A percentile compares a stretch with the other conserved stretches of the same genome.
These are phyloP conservation scores for Cercospora beticola DNA, from an alignment of 2,329 filamentous ascomycete species.

Conservation along the genomic window DNA sequence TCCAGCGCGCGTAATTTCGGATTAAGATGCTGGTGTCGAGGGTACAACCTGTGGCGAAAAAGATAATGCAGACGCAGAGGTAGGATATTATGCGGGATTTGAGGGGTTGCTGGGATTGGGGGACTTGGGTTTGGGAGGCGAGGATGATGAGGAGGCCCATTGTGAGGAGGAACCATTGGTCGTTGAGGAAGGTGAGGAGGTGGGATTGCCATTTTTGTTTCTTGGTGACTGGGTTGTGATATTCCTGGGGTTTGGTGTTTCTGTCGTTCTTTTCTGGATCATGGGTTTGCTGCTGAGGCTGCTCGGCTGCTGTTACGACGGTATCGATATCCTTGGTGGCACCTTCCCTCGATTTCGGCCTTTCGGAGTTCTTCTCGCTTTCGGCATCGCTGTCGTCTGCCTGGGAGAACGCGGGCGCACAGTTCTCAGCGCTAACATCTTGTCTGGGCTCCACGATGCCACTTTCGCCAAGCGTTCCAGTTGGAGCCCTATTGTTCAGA, in stretches of 20 bases:
- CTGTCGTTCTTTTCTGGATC: neutral
- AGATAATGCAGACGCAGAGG: conserved; percentile 67
- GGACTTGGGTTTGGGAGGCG: conserved; percentile 56
- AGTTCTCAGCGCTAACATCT: neutral
- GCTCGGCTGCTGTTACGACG: neutral
- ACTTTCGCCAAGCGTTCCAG: neutral
- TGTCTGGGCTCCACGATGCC: neutral
- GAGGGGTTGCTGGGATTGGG: conserved; percentile 53
- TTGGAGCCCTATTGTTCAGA: neutral
- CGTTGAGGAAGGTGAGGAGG: conserved; percentile 29
- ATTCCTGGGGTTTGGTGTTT: too few relatives aligned
- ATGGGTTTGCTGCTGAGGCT: neutral
- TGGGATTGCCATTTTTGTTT: neutral
- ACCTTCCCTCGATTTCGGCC: neutral
- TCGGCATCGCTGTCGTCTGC: neutral
- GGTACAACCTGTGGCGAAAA: conserved; percentile 69
- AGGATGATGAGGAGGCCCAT: conserved; percentile 56
- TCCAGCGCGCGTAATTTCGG: conserved; percentile 64
- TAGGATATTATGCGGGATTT: conserved; percentile 61
- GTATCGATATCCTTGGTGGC: neutral
- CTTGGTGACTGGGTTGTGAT: neutral
- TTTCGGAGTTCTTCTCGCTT: neutral
- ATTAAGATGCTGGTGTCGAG: conserved; percentile 62
- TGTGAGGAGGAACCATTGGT: conserved; percentile 66
- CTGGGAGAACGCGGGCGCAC: neutral